Evolutionary conservation across 2,329 filamentous ascomycete genomes (phyloP), one percentile per base, ranked within the genome.

Genomic region (Apiospora koreana): DNA sequence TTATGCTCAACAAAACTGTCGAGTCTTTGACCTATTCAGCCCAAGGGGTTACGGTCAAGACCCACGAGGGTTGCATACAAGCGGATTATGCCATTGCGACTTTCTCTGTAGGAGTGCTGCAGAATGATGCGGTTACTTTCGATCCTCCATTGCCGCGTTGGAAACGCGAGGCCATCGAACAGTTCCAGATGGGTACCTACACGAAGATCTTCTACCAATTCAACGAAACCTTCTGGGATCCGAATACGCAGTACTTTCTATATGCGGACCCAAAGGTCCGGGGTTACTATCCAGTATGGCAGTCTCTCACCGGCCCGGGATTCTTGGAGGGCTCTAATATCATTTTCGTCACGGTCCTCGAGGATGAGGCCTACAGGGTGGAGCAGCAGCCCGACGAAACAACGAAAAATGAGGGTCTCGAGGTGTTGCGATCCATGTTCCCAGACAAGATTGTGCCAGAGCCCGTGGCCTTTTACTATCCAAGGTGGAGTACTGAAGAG

Each of bases 201-300:
- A 93, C 90, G 68, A 93, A 93, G 77, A 88, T 93, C 72, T 93
- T 93, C 80, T 81, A 91, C 71, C 91, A 92, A 72, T 93, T 93
- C 79, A 83, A 89, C 71, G 82, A 89, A 69, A 87, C 88, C 0
- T 93, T 93, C 79, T 93, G 91, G 91, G 85, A 81, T 74, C 76
- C 80, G 0, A 79, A 83, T 21, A 81, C 77, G 0, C 78, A 86
- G 73, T 86, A 78, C 73, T 83, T 86, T 70, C 76, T 86, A 0
- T 86, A 86, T 68, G 84, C 84, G 0, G 84, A 84, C 31, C 78
- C 82, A 2, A 77, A 77, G 0, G 75, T 76, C 23, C 80, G 84
- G 1, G 84, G 84, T 0, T 82, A 83, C 71, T 86, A 80, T 45
- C 88, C 91, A 0, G 81, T 92, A 9, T 93, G 87, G 82, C 91